Evolutionary conservation across 257 asterid species (phyloP), one percentile per base, ranked within the genome.

Genomic region (Nicotiana knightiana): DNA sequence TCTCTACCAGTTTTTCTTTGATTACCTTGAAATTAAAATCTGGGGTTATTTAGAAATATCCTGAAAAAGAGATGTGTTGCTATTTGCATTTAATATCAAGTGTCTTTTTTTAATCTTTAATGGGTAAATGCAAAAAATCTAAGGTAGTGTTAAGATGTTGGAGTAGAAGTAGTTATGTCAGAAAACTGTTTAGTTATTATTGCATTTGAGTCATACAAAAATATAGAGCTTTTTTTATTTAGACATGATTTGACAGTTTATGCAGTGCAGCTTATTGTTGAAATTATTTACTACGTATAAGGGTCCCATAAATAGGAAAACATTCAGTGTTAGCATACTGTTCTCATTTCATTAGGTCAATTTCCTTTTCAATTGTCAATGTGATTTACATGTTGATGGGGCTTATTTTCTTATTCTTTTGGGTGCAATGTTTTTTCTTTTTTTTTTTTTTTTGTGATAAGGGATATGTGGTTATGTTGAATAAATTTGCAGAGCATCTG

Each of bases 181-280:
- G 61, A 46, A 61, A 61, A 61, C 33, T 61, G 67, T 21, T 21
- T n/a, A 43, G 51, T 43, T 6, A n/a, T 51, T 75, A 26, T 51
- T 51, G 63, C 26, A 30, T 73, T 73, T 51, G 39, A 75, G 80
- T 51, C 80, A 26, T 75, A 75, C 80, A 75, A 51, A 43, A 1
- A 51, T 8, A 75, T 15, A 15, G 61, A 28, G 62, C 51, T 48
- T 8, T 51, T 28, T 75, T 26, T 75, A 51, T 51, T 43, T 26
- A 75, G 63, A 75, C 80, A 75, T 28, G 80, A 75, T 26, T 39
- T 26, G 80, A 51, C 80, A 75, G 59, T 13, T 75, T 51, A 73
- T 73, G 63, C 46, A 51, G 2, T 75, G 80, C 16, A 51, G 26
- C 46, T 51, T 75, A 51, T 75, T 15, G 46, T 75, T 75, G 80